Percentiles rank a stretch among this genome's conserved stretches.
phyloP scores from a whole-genome alignment of 805 yeast genomes.

The Saccharomycopsis sp. region DNA sequence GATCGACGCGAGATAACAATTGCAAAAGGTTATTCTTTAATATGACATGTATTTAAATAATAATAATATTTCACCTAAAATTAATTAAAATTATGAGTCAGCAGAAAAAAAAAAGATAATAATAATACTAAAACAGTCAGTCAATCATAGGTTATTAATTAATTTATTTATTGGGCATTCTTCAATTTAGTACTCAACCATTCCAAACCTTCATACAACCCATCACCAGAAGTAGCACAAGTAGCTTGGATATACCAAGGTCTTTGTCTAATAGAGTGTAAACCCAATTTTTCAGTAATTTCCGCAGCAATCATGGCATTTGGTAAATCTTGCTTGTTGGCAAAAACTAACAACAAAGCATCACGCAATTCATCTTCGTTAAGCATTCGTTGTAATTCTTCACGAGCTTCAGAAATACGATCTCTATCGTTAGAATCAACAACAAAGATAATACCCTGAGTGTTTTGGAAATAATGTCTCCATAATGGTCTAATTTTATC shows the following conservation, averaged over 20 bases:
- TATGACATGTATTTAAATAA: slow-evolving; percentile 12
- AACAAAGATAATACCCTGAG: slow-evolving; percentile 96
- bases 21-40: no score
- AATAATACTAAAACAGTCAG: no score
- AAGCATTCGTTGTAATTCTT: slow-evolving; percentile 95
- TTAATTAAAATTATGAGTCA: background rate
- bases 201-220: slow-evolving; percentile 95
- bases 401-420: slow-evolving; percentile 96
- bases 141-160: no score
- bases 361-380: slow-evolving; percentile 98
- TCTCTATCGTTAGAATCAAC: slow-evolving; percentile 98
- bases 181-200: slow-evolving; percentile 92
- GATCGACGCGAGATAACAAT: no score
- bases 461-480: slow-evolving; percentile 98
- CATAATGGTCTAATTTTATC: slow-evolving; percentile 97
- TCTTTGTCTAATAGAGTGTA: slow-evolving; percentile 95
- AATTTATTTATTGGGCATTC: slow-evolving; percentile 50
- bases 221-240: slow-evolving; percentile 99
- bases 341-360: slow-evolving; percentile 90
- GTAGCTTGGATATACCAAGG: slow-evolving; percentile 99
- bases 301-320: slow-evolving; percentile 99
- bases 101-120: background rate
- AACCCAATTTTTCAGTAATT: slow-evolving; percentile 93
- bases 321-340: slow-evolving; percentile 98
- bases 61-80: slow-evolving; percentile 9